Base-by-base conservation (phyloP, 495 filamentous ascomycete genomes). In the Talaromyces adpressus region DNA sequence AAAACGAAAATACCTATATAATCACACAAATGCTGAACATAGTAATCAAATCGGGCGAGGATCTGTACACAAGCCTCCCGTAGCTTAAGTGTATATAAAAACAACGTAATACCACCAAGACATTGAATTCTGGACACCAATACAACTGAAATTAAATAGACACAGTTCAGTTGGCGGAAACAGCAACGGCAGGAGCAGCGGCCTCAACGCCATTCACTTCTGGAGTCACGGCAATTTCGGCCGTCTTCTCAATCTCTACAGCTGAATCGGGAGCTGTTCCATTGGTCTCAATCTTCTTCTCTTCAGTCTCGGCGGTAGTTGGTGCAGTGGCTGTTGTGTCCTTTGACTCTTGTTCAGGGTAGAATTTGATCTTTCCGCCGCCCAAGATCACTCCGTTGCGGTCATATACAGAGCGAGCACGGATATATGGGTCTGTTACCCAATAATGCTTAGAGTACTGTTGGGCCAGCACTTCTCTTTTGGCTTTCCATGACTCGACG, bases 391-490 rank as follows among this genome's bases (percentile, higher is more conserved):
- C 79, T 1, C 91, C 87, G 9, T 81, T 79, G 64, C 91, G 80
- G 70, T 96, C 91, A 65, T 95, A 95, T 23, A 85, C 73, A 11
- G 86, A 87, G 67, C 86, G 80, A 47, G 89, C 87, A 16, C 91
- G 80, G 23, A 93, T 58, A 70, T 92, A 92, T 0, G 88, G 89
- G 70, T 94, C 91, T 7, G 92, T 69, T 11, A 78, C 66, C 94
- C 95, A 98, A 75, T 98, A 98, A 61, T 91, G 89, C 39, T 81
- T 79, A 32, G 84, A 79, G 63, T 97, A 71, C 59, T 81, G 72
- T 61, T 81, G 82, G 12, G 87, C 74, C 16, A 97, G 71, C 30
- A 74, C 77, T 25, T 88, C 82, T 65, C 83, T 81, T 54, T 87
- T 84, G 30, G 77, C 79, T 20, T 78, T 73, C 45, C 89, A 89